Evolutionary conservation across 78 protist genomes (phyloP).

Genomic region (Isochrysis galbana): DNA sequence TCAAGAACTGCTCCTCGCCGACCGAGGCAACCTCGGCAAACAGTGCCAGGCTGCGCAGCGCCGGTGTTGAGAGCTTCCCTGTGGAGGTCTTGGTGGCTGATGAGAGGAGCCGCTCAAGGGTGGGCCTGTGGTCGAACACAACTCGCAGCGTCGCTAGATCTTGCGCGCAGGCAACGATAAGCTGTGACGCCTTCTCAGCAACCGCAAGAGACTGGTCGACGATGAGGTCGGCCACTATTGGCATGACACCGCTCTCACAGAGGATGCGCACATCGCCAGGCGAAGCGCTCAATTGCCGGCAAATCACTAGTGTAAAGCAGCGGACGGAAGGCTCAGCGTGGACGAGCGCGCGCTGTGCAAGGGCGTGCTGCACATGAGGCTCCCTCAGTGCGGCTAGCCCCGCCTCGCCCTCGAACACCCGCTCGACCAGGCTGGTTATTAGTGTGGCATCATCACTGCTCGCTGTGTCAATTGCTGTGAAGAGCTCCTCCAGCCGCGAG

Average conservation of each 20-base stretch:
- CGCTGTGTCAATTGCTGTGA: not conserved
- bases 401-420: not conserved
- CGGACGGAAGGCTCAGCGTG: not conserved
- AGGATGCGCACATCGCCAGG: not conserved
- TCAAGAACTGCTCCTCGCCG: not conserved
- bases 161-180: not conserved
- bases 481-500: not conserved
- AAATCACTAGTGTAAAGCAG: not conserved
- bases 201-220: not conserved
- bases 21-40: not conserved
- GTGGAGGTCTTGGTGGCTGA: not conserved
- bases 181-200: not conserved
- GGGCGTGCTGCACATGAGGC: not conserved
- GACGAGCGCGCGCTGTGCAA: not conserved
- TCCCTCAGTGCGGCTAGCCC: not conserved
- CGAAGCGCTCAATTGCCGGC: not conserved
- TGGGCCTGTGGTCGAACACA: not conserved
- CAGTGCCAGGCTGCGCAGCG: not conserved
- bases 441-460: not conserved
- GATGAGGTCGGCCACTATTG: not conserved
- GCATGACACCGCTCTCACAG: not conserved
- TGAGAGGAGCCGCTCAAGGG: not conserved
- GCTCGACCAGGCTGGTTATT: not conserved
- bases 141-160: not conserved
- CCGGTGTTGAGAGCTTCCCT: not conserved